A percentile compares a stretch with the other conserved stretches of the same genome.
phyloP scores from a whole-genome alignment of 352 stramenopile genomes.

The Poterioochromonas sp. region DNA sequence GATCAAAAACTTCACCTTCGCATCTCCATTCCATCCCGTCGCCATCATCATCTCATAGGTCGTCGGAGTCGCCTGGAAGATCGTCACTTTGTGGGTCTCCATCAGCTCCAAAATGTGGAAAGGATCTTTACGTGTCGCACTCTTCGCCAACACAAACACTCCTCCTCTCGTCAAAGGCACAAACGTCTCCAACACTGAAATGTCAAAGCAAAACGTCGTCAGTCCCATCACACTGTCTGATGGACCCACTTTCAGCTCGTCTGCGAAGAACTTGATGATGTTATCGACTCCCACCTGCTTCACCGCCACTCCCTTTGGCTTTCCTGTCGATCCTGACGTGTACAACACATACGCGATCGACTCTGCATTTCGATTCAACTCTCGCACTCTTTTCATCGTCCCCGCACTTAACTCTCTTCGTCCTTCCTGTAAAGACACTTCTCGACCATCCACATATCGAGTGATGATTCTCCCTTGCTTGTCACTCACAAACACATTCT shows the following conservation, averaged over 20 bases:
- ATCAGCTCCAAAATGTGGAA: not conserved
- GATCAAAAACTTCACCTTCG: not conserved
- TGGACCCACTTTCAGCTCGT: not conserved
- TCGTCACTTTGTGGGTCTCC: not conserved
- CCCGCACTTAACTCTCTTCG: not conserved
- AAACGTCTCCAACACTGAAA: not conserved
- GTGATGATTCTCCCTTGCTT: not conserved
- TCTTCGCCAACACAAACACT: not conserved
- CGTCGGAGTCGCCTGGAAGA: not conserved
- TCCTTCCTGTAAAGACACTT: not conserved
- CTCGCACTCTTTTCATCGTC: not conserved
- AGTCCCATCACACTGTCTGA: not conserved
- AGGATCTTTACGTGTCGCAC: not conserved
- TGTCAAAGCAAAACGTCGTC: slow-evolving; percentile 11
- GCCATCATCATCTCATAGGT: slow-evolving; percentile 2
- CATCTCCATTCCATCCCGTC: not conserved
- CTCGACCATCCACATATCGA: not conserved
- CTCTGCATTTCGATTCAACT: slow-evolving; percentile 51
- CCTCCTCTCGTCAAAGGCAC: not conserved
- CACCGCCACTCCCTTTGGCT: slow-evolving; percentile 79
- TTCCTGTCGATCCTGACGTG: slow-evolving; percentile 88
- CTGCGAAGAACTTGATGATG: not conserved
- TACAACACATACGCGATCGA: slow-evolving; percentile 95
- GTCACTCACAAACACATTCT: not conserved
- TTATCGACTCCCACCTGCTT: not conserved